A percentile compares a stretch with the other conserved stretches of the same genome.
phyloP scores from a whole-genome alignment of 441 rosid genomes.

The Pelargonium australe region DNA sequence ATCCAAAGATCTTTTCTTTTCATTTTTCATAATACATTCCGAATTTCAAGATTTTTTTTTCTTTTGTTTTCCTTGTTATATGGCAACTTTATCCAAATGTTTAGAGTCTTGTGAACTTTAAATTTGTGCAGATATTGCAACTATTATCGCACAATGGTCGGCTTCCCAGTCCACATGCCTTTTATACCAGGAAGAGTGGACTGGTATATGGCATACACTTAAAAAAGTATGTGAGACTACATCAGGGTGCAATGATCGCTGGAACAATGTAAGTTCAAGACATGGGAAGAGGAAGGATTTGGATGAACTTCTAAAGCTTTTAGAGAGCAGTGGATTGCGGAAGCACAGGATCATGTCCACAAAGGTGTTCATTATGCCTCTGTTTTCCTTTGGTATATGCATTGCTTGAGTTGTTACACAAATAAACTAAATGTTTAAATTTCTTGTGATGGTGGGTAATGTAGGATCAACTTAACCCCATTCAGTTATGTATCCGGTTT shows the following conservation, averaged over 20 bases:
- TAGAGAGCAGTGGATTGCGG: constrained; percentile 70
- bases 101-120: constrained; percentile 15
- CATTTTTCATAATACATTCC: no score
- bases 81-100: neutral
- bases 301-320: constrained; percentile 65
- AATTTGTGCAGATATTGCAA: constrained; percentile 35
- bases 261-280: constrained; percentile 57
- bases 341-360: constrained; percentile 62
- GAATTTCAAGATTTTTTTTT: no score
- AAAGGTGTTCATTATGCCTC: constrained; percentile 37
- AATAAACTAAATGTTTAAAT: constrained; percentile 8
- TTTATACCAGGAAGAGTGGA: constrained; percentile 45
- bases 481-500: constrained; percentile 51
- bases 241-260: constrained; percentile 46
- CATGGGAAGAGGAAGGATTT: constrained; percentile 71
- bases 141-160: constrained; percentile 17
- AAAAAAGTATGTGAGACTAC: constrained; percentile 27
- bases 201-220: constrained; percentile 43
- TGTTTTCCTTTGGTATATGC: neutral
- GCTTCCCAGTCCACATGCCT: constrained; percentile 27
- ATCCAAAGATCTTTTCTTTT: no score
- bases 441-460: neutral
- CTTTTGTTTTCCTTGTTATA: no score
- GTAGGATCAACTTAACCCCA: constrained; percentile 42
- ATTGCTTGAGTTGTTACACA: neutral